Percentiles rank a stretch among this genome's conserved stretches.
Evolutionary conservation across 176 grass and related monocot species (phyloP).

Genomic region (Coix lacrymajobi): DNA sequence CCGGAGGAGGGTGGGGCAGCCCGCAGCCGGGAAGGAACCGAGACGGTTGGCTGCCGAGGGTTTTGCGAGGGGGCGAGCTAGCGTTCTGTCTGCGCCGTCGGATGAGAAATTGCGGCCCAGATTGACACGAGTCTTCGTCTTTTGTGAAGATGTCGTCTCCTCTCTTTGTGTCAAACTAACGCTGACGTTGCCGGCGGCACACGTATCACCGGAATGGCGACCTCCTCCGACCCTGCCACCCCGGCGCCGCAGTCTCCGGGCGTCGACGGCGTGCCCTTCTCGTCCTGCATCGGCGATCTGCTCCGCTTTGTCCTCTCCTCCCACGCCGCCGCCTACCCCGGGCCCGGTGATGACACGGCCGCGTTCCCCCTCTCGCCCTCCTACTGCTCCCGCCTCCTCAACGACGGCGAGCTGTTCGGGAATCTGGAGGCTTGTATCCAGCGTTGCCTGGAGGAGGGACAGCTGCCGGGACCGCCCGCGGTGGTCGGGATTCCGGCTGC

Average conservation of each 20-base stretch:
- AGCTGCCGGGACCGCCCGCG: slow-evolving; percentile 8
- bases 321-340: slow-evolving; percentile 1
- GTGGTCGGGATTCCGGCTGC: slow-evolving; percentile 17
- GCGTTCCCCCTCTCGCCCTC: slow-evolving; percentile 31
- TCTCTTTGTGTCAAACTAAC: too few relatives aligned
- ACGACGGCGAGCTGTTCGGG: slow-evolving; percentile 41
- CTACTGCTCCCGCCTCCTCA: slow-evolving; percentile 59
- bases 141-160: too few relatives aligned
- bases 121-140: too few relatives aligned
- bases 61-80: neutral
- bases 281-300: slow-evolving; percentile 44
- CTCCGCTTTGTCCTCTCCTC: slow-evolving; percentile 63
- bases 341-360: neutral
- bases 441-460: slow-evolving; percentile 36
- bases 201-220: slow-evolving; percentile 6
- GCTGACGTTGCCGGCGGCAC: too few relatives aligned
- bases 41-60: neutral
- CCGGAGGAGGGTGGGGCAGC: neutral
- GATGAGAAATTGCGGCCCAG: neutral
- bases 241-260: slow-evolving; percentile 41
- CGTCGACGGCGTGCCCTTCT: slow-evolving; percentile 35
- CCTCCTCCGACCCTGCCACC: neutral
- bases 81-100: too few relatives aligned
- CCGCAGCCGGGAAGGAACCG: neutral
- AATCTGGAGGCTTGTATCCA: slow-evolving; percentile 33